Percentiles rank a stretch among this genome's conserved stretches.
Conservation (phyloP, 768 basidiomycete genomes). For the Asterophora parasitica region DNA sequence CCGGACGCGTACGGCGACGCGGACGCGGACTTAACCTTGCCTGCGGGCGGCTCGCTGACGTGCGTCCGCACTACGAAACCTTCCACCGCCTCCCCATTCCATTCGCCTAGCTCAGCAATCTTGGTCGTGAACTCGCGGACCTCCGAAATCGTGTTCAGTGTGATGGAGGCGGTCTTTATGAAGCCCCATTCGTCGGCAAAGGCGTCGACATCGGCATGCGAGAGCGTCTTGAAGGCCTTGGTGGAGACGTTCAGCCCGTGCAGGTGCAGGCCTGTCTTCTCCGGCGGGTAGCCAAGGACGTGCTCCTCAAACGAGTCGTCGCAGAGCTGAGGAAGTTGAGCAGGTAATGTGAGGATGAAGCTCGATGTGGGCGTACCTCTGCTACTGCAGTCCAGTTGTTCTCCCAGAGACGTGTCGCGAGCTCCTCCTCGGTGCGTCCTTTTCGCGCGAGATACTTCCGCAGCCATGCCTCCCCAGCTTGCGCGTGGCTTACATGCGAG, state of each 20-base stretch:
- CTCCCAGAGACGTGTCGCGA: slow-evolving; percentile 74
- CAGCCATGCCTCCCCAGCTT: slow-evolving; percentile 84
- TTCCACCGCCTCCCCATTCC: slow-evolving; percentile 83
- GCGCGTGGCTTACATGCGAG: slow-evolving; percentile 59
- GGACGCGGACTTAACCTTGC: slow-evolving; percentile 18
- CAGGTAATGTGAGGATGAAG: background rate
- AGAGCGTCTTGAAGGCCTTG: slow-evolving; percentile 64
- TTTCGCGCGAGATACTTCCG: slow-evolving; percentile 54
- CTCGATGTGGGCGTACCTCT: slow-evolving; percentile 52
- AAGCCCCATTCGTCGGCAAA: slow-evolving; percentile 94
- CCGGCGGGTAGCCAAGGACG: slow-evolving; percentile 76
- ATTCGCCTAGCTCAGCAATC: slow-evolving; percentile 62
- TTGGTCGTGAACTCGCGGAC: slow-evolving; percentile 71
- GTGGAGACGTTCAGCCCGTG: slow-evolving; percentile 83
- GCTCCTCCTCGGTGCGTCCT: slow-evolving; percentile 65
- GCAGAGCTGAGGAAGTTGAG: slow-evolving; percentile 62
- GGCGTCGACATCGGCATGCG: slow-evolving; percentile 58
- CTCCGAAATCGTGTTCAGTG: slow-evolving; percentile 54
- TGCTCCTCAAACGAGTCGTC: slow-evolving; percentile 98
- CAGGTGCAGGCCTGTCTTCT: slow-evolving; percentile 85
- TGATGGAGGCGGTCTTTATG: slow-evolving; percentile 65
- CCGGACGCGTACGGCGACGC: slow-evolving; percentile 68
- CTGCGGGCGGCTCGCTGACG: slow-evolving; percentile 41
- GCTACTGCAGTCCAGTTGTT: slow-evolving; percentile 86
- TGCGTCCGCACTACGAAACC: slow-evolving; percentile 90